Evolutionary conservation across 2,329 filamentous ascomycete genomes (phyloP).

Genomic region (Coleophoma cylindrospora): DNA sequence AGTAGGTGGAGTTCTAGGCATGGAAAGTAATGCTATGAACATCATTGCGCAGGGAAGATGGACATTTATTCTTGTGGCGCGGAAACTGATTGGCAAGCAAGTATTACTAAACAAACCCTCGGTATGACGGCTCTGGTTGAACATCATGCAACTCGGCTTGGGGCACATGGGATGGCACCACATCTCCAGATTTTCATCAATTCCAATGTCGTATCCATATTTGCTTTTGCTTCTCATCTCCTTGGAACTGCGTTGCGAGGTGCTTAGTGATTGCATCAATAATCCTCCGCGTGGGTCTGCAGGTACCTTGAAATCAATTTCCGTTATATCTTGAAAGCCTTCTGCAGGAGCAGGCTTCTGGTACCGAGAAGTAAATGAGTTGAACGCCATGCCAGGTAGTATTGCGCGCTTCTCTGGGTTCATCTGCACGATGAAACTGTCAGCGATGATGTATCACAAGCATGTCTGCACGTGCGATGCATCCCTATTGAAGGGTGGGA

Average conservation of each 20-base stretch:
- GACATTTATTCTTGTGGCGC: no score
- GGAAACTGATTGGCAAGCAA: no score
- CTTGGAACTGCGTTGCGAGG: constrained; percentile 17
- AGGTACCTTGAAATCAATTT: constrained; percentile 65
- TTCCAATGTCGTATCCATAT: constrained; percentile 79
- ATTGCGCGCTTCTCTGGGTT: constrained; percentile 77
- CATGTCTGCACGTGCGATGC: no score
- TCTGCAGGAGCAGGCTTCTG: constrained; percentile 67
- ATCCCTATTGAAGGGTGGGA: background rate
- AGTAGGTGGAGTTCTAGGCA: no score
- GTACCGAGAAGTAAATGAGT: constrained; percentile 67
- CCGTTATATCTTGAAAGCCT: constrained; percentile 77
- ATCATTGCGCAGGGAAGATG: no score
- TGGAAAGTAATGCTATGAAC: no score
- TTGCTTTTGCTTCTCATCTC: constrained; percentile 54
- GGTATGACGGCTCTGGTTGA: no score
- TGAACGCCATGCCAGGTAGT: constrained; percentile 78
- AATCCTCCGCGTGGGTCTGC: background rate
- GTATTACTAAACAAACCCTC: no score
- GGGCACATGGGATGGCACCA: background rate
- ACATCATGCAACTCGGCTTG: background rate
- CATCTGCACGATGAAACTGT: constrained; percentile 38
- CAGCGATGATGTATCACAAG: no score
- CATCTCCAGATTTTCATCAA: constrained; percentile 28
- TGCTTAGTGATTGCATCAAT: background rate